A percentile compares a stretch with the other conserved stretches of the same genome.
Conservation (phyloP, 495 filamentous ascomycete species). For the Aspergillus nanangensis region DNA sequence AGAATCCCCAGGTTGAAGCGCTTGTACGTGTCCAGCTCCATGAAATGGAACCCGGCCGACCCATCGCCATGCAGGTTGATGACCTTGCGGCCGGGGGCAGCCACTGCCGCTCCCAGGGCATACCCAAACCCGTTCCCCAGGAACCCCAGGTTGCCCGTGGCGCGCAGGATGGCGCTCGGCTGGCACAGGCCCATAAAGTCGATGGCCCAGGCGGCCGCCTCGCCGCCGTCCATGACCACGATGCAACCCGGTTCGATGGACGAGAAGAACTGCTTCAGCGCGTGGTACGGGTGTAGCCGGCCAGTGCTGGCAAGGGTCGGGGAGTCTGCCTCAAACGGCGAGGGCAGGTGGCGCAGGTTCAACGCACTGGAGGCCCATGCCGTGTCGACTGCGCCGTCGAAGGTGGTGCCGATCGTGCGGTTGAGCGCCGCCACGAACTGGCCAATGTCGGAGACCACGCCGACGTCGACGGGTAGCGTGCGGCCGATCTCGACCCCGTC, state of each 20-base stretch:
- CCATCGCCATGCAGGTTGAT: slow-evolving; percentile 24
- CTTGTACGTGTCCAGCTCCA: slow-evolving; percentile 27
- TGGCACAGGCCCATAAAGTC: slow-evolving; percentile 9
- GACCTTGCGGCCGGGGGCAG: slow-evolving; percentile 16
- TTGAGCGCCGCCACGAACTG: slow-evolving; percentile 15
- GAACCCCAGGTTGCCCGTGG: slow-evolving; percentile 22
- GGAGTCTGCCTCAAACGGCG: slow-evolving; percentile 17
- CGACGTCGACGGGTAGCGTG: slow-evolving; percentile 17
- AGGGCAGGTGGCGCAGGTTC: slow-evolving; percentile 7
- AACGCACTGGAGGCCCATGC: slow-evolving; percentile 15
- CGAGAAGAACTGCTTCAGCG: slow-evolving; percentile 16
- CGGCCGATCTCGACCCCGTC: slow-evolving; percentile 24
- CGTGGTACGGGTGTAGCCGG: slow-evolving; percentile 23
- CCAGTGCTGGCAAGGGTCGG: slow-evolving; percentile 6
- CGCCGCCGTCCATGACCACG: slow-evolving; percentile 24
- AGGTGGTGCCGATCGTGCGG: neutral
- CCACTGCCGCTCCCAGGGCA: slow-evolving; percentile 19
- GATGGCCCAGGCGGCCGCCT: slow-evolving; percentile 15
- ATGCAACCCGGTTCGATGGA: slow-evolving; percentile 20
- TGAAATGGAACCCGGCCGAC: slow-evolving; percentile 24
- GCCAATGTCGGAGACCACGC: slow-evolving; percentile 20
- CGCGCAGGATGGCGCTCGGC: slow-evolving; percentile 14
- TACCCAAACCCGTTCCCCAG: slow-evolving; percentile 26
- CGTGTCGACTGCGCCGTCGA: slow-evolving; percentile 5
- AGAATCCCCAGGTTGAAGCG: slow-evolving; percentile 19